Evolutionary conservation across 2,329 filamentous ascomycete species (phyloP), one percentile per base, ranked within the genome.

Genomic region (Monilinia polystroma): DNA sequence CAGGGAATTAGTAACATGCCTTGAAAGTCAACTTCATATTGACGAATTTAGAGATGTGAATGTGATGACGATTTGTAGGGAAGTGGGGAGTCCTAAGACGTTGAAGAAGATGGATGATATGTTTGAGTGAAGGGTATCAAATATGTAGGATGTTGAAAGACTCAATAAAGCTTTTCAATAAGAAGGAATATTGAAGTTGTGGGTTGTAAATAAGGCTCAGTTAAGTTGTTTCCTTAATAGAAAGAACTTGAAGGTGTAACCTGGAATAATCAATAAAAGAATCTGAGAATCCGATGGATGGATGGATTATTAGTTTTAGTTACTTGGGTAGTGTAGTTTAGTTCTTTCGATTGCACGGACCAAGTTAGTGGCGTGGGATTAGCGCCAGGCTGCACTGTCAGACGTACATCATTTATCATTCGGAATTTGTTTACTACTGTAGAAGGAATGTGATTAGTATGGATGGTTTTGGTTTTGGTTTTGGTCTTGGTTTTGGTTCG

Each of bases 1-100:
- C 72, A 68, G 68, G 66, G 68, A 64, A 58, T 67, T 43, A 43
- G 43, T 51, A 66, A 72, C 74, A 65, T 78, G 88, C 87, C 82
- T 89, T 90, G 83, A 91, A 90, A 70, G 87, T 89, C 76, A 89
- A 82, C 85, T 89, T 89, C 87, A 89, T 89, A 77, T 75, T 84
- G 82, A 80, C 68, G 70, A 68, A 43, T 54, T 29, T 52, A 26
- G 53, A 63, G 66, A 68, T 68, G 64, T 29, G 56, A 60, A 18
- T 18, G 41, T n/a, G n/a, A 26, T 49, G 43, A 32, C 16, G 53
- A 58, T 4, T 49, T 45, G 20, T 26, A 26, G 26, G 16, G 1
- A n/a, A 14, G 51, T 53, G 18, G 14, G 43, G 23, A 32, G 57
- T 60, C 47, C n/a, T 3, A 20, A 51, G 57, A 60, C 20, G 32